These are phyloP conservation scores for Oryza glaberrima DNA, from an alignment of 176 grass and related monocot genomes.

Conservation along the genomic window DNA sequence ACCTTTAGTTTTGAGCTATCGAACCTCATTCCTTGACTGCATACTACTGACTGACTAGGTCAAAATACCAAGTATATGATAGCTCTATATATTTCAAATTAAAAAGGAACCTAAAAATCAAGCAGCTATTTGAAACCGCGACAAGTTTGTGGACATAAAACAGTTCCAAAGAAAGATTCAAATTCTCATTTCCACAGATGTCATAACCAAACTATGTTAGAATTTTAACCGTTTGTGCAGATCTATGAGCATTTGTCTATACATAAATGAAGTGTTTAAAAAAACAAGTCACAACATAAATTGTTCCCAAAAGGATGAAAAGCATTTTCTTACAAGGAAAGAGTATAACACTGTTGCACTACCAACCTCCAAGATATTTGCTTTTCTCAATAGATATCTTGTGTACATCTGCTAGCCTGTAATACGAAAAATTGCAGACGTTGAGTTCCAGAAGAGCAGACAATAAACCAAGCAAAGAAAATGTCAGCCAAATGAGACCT, in stretches of 20 bases:
- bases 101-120: neutral
- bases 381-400: conserved; percentile 99
- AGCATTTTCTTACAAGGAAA: neutral
- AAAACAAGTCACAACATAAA: neutral
- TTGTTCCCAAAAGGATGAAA: neutral
- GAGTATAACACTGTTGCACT: neutral
- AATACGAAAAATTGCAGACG: conserved; percentile 24
- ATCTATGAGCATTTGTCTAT: neutral
- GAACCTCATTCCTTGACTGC: neutral
- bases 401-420: conserved; percentile 78
- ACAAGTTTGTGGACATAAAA: conserved; percentile 7
- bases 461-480: no score
- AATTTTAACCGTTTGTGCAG: neutral
- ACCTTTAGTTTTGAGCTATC: neutral
- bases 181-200: conserved; percentile 16
- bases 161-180: neutral
- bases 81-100: conserved; percentile 11
- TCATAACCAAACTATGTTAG: neutral
- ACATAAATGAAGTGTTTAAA: neutral
- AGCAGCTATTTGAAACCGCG: neutral
- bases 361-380: conserved; percentile 98
- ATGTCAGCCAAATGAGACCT: no score
- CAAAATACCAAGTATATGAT: neutral
- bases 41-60: conserved; percentile 4
- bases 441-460: neutral